Evolutionary conservation across 192 early-diverging fungal genomes (phyloP).

Genomic region (Blastocladiella britannica): DNA sequence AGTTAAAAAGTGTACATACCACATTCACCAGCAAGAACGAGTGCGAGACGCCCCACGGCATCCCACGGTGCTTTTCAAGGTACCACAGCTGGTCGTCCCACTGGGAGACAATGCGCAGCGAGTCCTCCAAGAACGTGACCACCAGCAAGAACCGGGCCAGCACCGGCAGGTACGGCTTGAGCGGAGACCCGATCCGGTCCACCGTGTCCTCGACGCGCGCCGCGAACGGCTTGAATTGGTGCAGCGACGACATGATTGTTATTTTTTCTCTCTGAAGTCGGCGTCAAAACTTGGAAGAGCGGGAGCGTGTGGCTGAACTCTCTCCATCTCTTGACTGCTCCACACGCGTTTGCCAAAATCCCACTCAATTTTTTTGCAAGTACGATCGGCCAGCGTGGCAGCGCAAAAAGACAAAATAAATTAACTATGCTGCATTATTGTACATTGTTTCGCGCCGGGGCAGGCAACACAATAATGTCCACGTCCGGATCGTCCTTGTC

Average conservation of each 20-base stretch:
- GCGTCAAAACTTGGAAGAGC: too few species aligned
- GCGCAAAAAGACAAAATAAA: too few species aligned
- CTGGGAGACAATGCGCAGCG: conserved; percentile 67
- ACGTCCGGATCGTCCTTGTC: background rate
- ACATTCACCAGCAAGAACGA: conserved; percentile 66
- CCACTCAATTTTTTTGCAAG: too few species aligned
- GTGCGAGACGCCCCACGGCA: conserved; percentile 61
- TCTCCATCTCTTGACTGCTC: too few species aligned
- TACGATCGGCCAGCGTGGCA: too few species aligned
- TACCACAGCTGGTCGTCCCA: conserved; percentile 77
- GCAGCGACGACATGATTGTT: conserved; percentile 10
- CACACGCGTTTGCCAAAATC: too few species aligned
- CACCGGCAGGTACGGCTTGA: conserved; percentile 79
- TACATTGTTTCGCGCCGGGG: background rate
- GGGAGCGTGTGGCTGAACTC: too few species aligned
- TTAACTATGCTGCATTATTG: too few species aligned
- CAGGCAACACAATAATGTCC: background rate
- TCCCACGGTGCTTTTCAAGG: conserved; percentile 55
- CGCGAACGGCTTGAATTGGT: conserved; percentile 23
- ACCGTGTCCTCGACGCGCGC: conserved; percentile 51
- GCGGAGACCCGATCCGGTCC: conserved; percentile 47
- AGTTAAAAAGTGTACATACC: conserved; percentile 15
- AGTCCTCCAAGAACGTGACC: conserved; percentile 87
- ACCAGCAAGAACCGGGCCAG: conserved; percentile 87
- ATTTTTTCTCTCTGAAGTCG: too few species aligned